These are phyloP conservation scores for Bidens hawaiensis DNA, from an alignment of 140 eudicot genomes.

Conservation along the genomic window DNA sequence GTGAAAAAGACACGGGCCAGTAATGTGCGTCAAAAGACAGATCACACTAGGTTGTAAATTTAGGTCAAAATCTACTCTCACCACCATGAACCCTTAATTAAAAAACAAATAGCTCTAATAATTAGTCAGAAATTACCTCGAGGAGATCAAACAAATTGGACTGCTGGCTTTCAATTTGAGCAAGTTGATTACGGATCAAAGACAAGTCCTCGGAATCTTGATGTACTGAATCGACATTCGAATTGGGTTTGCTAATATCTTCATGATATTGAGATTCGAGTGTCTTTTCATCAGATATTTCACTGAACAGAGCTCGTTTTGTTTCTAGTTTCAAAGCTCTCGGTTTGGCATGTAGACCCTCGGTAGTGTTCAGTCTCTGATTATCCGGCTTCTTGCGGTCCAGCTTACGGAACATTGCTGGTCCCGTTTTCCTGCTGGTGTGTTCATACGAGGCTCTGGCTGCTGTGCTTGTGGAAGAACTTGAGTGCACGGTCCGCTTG, in stretches of 20 bases:
- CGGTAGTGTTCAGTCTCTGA: slow-evolving; percentile 30
- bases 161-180: slow-evolving; percentile 86
- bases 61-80: neutral
- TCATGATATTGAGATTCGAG: slow-evolving; percentile 33
- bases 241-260: slow-evolving; percentile 34
- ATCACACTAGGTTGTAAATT: neutral
- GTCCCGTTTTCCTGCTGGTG: slow-evolving; percentile 39
- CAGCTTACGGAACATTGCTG: slow-evolving; percentile 69
- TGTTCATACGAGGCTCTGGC: slow-evolving; percentile 40
- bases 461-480: slow-evolving; percentile 38
- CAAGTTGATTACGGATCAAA: slow-evolving; percentile 82
- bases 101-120: too few species aligned
- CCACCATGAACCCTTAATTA: too few species aligned
- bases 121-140: slow-evolving; percentile 45
- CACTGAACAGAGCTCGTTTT: slow-evolving; percentile 46
- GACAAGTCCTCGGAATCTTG: slow-evolving; percentile 69
- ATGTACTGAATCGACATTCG: slow-evolving; percentile 32
- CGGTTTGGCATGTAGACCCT: slow-evolving; percentile 8
- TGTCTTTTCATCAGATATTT: slow-evolving; percentile 39
- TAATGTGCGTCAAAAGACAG: neutral
- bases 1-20: neutral
- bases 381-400: slow-evolving; percentile 57
- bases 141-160: slow-evolving; percentile 71
- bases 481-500: slow-evolving; percentile 23
- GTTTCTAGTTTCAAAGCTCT: slow-evolving; percentile 35